phyloP scores from a whole-genome alignment of 306 rosid genomes.

The Prunus armeniaca region DNA sequence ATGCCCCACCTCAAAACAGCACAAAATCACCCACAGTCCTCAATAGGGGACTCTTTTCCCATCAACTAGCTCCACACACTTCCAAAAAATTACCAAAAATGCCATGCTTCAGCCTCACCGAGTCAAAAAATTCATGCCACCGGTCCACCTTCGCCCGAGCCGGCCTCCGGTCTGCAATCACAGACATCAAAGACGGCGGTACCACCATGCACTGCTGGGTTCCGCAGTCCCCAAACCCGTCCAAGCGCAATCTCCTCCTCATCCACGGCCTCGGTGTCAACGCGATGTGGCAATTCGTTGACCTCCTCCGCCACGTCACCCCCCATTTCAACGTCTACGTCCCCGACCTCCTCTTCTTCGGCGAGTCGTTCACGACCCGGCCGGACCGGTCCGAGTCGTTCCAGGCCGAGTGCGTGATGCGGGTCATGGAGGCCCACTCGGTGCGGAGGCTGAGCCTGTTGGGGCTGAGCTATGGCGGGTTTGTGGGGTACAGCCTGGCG shows the following conservation, averaged over 20 bases:
- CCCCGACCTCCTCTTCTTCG: conserved; percentile 84
- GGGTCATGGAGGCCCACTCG: conserved; percentile 56
- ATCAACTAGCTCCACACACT: neutral
- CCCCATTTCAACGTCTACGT: conserved; percentile 66
- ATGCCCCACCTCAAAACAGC: neutral
- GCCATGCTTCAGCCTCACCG: conserved; percentile 57
- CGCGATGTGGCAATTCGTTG: conserved; percentile 88
- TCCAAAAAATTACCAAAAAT: conserved; percentile 19
- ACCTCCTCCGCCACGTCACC: conserved; percentile 43
- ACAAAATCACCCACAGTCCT: neutral
- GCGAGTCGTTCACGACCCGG: conserved; percentile 57
- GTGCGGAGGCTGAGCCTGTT: conserved; percentile 48
- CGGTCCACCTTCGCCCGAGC: conserved; percentile 43
- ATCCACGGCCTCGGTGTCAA: conserved; percentile 78
- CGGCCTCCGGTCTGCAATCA: conserved; percentile 64
- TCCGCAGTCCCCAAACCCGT: conserved; percentile 40
- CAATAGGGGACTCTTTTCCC: too few relatives aligned
- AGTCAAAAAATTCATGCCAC: conserved; percentile 55
- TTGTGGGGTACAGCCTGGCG: conserved; percentile 67
- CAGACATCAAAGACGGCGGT: conserved; percentile 57
- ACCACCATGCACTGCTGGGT: conserved; percentile 80
- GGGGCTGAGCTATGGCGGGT: conserved; percentile 89
- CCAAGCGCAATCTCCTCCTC: conserved; percentile 69
- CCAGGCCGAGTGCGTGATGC: conserved; percentile 80
- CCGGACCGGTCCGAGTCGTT: conserved; percentile 62